These are phyloP conservation scores for Apiotrichum mycotoxinovorans DNA, from an alignment of 1,284 basidiomycete species.

Conservation along the genomic window DNA sequence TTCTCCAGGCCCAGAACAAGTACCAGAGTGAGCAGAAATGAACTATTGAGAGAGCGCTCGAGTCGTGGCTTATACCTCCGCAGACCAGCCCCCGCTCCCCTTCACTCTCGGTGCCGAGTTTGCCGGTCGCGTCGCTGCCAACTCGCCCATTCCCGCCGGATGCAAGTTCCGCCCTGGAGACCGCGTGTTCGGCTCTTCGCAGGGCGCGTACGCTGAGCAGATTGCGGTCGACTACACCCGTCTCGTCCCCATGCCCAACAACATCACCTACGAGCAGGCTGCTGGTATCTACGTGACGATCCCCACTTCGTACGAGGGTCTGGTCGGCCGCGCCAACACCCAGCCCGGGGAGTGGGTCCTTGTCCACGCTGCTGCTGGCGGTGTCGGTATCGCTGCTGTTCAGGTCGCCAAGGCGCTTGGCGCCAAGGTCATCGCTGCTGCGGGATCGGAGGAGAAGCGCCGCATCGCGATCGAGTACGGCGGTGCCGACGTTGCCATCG, in stretches of 20 bases:
- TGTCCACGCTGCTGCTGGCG: slow-evolving; percentile 76
- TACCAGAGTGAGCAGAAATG: slow-evolving; percentile 59
- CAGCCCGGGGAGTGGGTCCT: slow-evolving; percentile 82
- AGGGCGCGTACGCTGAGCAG: slow-evolving; percentile 72
- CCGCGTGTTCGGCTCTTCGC: slow-evolving; percentile 80
- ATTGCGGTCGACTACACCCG: slow-evolving; percentile 57
- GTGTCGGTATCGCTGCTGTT: slow-evolving; percentile 85
- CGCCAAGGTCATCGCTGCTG: slow-evolving; percentile 54
- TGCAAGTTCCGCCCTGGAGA: slow-evolving; percentile 81
- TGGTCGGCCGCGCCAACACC: slow-evolving; percentile 76
- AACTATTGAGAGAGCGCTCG: too few species aligned
- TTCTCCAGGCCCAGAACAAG: slow-evolving; percentile 80
- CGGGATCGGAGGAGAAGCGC: slow-evolving; percentile 49
- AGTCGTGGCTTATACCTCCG: neutral
- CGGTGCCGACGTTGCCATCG: slow-evolving; percentile 48
- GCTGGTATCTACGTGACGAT: slow-evolving; percentile 27
- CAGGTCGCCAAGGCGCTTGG: slow-evolving; percentile 72
- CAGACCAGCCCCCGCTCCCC: slow-evolving; percentile 69
- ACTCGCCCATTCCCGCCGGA: slow-evolving; percentile 75
- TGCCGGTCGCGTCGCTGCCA: slow-evolving; percentile 68
- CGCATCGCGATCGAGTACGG: slow-evolving; percentile 47
- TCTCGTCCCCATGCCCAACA: slow-evolving; percentile 61
- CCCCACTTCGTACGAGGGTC: slow-evolving; percentile 63
- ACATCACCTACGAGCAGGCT: slow-evolving; percentile 65
- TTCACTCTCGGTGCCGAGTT: slow-evolving; percentile 83